Conservation (phyloP, 192 early-diverging fungal species). For the Funneliformis mosseae region DNA sequence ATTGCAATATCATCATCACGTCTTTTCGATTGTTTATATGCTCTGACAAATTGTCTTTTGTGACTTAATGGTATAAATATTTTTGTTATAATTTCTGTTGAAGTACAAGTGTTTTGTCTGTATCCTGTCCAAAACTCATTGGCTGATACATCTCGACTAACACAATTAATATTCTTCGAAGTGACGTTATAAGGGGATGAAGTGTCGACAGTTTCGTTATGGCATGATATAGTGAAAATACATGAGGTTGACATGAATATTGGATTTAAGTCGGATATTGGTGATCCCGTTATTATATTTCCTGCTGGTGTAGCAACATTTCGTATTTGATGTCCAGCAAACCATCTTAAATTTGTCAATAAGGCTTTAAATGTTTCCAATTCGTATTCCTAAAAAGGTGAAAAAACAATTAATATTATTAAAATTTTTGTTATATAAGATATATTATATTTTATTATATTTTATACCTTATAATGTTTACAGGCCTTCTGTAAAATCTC, state of each 20-base stretch:
- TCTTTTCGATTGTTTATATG: conserved; percentile 88
- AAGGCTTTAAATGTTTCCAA: conserved; percentile 67
- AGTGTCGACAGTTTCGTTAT: conserved; percentile 29
- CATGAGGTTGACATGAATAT: conserved; percentile 73
- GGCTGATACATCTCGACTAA: conserved; percentile 56
- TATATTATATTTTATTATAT: background rate
- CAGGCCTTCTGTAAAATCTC: conserved; percentile 46
- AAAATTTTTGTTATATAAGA: background rate
- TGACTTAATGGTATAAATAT: conserved; percentile 68
- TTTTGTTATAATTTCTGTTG: conserved; percentile 66
- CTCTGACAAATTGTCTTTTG: conserved; percentile 61
- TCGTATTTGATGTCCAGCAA: conserved; percentile 85
- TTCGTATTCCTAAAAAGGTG: conserved; percentile 32
- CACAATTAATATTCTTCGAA: background rate
- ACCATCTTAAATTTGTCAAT: conserved; percentile 73
- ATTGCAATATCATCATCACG: conserved; percentile 90
- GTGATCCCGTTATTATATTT: conserved; percentile 86
- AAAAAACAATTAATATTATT: background rate
- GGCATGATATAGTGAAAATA: conserved; percentile 48
- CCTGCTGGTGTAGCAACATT: conserved; percentile 86
- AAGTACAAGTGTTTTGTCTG: conserved; percentile 67
- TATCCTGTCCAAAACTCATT: conserved; percentile 83
- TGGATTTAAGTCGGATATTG: conserved; percentile 88
- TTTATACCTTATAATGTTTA: conserved; percentile 35
- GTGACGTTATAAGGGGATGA: background rate